These are phyloP conservation scores for Colletotrichum lupini DNA, from an alignment of 2,329 filamentous ascomycete genomes.

Conservation along the genomic window DNA sequence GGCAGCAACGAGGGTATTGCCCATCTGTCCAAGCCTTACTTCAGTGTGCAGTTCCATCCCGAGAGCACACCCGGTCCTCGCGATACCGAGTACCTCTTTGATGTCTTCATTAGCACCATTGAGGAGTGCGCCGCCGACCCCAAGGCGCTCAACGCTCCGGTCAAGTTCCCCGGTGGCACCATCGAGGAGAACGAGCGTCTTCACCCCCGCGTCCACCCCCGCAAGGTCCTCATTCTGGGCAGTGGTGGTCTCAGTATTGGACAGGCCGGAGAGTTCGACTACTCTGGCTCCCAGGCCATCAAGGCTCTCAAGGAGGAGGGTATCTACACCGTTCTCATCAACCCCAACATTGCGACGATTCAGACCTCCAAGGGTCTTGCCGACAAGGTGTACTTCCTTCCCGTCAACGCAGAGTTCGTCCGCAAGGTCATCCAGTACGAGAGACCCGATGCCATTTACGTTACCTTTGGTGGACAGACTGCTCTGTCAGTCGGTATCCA, in stretches of 20 bases:
- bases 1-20: conserved; percentile 98
- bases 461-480: conserved; percentile 97
- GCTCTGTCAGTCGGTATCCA: conserved; percentile 97
- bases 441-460: conserved; percentile 94
- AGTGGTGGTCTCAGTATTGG: conserved; percentile 97
- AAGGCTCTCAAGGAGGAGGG: conserved; percentile 98
- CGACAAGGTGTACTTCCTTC: conserved; percentile 98
- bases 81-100: conserved; percentile 96
- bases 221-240: conserved; percentile 94
- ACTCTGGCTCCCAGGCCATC: conserved; percentile 97
- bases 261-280: conserved; percentile 98
- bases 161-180: conserved; percentile 88
- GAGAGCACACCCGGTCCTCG: conserved; percentile 95
- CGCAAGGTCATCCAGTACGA: conserved; percentile 97
- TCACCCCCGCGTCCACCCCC: conserved; percentile 84
- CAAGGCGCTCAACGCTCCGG: conserved; percentile 75
- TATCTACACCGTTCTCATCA: conserved; percentile 98
- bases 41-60: conserved; percentile 99
- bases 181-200: conserved; percentile 80
- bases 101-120: conserved; percentile 93
- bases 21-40: conserved; percentile 86
- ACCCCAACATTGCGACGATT: conserved; percentile 98
- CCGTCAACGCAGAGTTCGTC: conserved; percentile 96
- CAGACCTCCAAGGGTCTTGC: conserved; percentile 98
- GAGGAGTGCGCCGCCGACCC: conserved; percentile 75